phyloP scores from a whole-genome alignment of 2,329 filamentous ascomycete genomes.

The Nemania serpens region DNA sequence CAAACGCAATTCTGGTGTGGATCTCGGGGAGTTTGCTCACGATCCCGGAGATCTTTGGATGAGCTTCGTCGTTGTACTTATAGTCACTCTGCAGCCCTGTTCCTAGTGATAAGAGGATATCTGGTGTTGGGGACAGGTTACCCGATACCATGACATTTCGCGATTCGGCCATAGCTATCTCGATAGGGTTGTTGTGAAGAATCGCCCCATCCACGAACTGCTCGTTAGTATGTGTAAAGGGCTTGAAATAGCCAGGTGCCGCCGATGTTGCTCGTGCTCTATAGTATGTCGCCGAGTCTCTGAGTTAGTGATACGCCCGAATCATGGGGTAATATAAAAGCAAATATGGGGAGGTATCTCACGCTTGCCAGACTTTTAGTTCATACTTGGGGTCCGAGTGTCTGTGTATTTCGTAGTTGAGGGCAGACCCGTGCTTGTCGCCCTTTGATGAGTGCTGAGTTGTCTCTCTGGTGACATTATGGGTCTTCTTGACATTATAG shows the following conservation, averaged over 20 bases:
- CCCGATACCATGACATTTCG: neutral
- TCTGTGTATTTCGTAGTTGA: neutral
- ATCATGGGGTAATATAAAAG: neutral
- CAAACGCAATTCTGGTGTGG: neutral
- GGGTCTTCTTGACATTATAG: neutral
- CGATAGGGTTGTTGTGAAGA: conserved; percentile 1
- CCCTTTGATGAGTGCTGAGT: too few relatives aligned
- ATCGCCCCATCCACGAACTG: conserved; percentile 5
- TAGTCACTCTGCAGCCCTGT: neutral
- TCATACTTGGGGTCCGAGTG: neutral
- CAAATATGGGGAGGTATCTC: neutral
- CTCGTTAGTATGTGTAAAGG: neutral
- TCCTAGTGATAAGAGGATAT: neutral
- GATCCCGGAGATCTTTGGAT: neutral
- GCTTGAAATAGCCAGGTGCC: neutral
- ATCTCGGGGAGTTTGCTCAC: neutral
- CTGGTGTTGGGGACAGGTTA: neutral
- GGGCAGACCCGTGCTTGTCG: too few relatives aligned
- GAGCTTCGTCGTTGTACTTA: neutral
- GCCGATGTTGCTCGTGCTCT: conserved; percentile 6
- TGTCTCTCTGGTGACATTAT: neutral
- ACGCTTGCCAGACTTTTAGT: neutral
- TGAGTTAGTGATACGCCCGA: neutral
- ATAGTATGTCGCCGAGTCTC: neutral
- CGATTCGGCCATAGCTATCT: neutral